phyloP scores from a whole-genome alignment of 352 stramenopile genomes.

The Phytopythium aichiense region DNA sequence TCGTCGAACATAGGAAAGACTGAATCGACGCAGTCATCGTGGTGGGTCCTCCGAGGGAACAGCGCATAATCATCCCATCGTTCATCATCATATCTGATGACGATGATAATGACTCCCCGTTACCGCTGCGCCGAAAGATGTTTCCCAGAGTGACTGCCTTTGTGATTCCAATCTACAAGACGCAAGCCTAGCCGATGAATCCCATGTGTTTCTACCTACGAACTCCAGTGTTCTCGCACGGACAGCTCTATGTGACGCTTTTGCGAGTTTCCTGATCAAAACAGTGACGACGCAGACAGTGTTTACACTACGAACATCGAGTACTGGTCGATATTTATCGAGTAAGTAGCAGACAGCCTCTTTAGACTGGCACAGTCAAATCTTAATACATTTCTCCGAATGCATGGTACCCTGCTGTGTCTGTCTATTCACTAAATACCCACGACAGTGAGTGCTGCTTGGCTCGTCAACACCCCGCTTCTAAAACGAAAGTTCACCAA shows the following conservation, averaged over 20 bases:
- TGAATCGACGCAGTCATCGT: slow-evolving; percentile 18
- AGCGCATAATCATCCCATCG: slow-evolving; percentile 10
- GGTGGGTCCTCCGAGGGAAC: slow-evolving; percentile 2
- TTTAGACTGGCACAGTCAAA: too few relatives aligned
- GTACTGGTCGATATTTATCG: slow-evolving; percentile 9
- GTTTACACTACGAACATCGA: slow-evolving; percentile 18
- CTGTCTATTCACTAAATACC: too few relatives aligned
- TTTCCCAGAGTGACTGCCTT: slow-evolving; percentile 12
- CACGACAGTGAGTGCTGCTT: too few relatives aligned
- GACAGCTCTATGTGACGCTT: slow-evolving; percentile 19
- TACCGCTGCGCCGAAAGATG: slow-evolving; percentile 14
- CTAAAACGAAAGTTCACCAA: too few relatives aligned
- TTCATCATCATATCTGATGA: slow-evolving; percentile 19
- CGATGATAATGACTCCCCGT: slow-evolving; percentile 14
- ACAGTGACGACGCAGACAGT: neutral
- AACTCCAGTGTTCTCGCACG: slow-evolving; percentile 12
- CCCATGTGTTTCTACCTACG: slow-evolving; percentile 15
- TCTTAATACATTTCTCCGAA: too few relatives aligned
- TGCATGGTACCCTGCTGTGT: too few relatives aligned
- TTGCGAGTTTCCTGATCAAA: slow-evolving; percentile 6
- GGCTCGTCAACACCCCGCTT: too few relatives aligned
- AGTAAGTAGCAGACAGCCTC: neutral
- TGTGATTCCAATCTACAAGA: slow-evolving; percentile 17
- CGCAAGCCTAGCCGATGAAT: slow-evolving; percentile 14
- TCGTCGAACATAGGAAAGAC: slow-evolving; percentile 1